Base-by-base conservation (phyloP, 768 basidiomycete genomes). In the Russula griseocarnosa region DNA sequence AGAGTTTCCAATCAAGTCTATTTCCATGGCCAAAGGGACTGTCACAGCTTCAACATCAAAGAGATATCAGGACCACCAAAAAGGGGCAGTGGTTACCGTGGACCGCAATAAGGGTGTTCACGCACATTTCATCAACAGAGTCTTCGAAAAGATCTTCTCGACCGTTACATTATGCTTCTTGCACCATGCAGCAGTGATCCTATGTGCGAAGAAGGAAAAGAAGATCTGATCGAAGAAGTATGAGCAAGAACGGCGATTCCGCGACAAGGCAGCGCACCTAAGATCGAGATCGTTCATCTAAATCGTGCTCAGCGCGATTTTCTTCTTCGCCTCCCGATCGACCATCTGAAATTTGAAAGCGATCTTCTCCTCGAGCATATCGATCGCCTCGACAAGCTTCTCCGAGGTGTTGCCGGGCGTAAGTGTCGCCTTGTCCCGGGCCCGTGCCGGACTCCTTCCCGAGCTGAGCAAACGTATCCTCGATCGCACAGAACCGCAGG, bases 241-340 rank as follows among this genome's bases (percentile, higher is more conserved):
- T 28, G 14, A 61, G 34, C n/a, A 42, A 58, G 11, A 26, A 58
- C 16, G 9, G 40, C 6, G 14, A 26, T n/a, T 3, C 42, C 24
- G 13, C 9, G 9, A 30, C 34, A 28, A 20, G 59, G 52, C 34
- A 36, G 36, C 28, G 44, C 34, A 89, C 88, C 91, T 83, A 71
- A 90, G 90, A 73, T 93, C 94, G 69, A 99, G 80, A 75, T 98
- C 98, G 74, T 98, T 98, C 76, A 98, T 98, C 85, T 95, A 94
- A 88, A 90, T 96, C 56, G 94, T 96, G 51, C 90, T 89, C 71
- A 96, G 77, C 24, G 92, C 88, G 69, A 96, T 87, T 74, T 94
- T 93, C 76, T 98, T 98, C 63, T 93, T 92, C 55, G 91, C 94
- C 71, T 98, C 95, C 59, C 90, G 83, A 72, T 97, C 96, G 61